Base-by-base conservation (phyloP, 1,139 yeast genomes). In the Meyerozyma sp. region DNA sequence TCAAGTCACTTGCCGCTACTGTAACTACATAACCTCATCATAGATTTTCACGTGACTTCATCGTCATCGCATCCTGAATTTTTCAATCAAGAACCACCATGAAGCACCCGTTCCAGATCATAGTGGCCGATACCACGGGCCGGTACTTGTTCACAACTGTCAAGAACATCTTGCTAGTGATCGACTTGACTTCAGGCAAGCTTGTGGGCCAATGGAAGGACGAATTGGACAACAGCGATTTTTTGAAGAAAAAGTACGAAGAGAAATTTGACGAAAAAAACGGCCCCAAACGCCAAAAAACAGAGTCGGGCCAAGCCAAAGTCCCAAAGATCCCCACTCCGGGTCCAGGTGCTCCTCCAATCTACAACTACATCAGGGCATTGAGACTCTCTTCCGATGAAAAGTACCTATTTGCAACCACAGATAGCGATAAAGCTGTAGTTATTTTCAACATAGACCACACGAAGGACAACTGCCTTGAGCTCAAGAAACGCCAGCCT, bases 371-470 rank as follows among this genome's bases (percentile, higher is more conserved):
- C 51, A 78, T 91, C 42, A 76, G 94, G 58, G 75, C 81, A 20
- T 62, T 89, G 51, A 62, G 65, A 5, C 58, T 88, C 36, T 68
- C 84, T 13, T 52, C 66, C 7, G 73, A 80, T 55, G 88, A 78
- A 27, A 61, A 69, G 40, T 70, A 72, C 53, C 61, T 91, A 36
- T 68, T 87, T 27, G 86, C 82, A 1, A 81, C 88, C 34, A 83
- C 95, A 3, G 96, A 88, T 57, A 84, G 84, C 49, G 94, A 87
- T 57, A 91, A 91, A 62, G 81, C 95, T 2, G 82, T 83, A 11
- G 71, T 83, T n/a, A 73, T 88, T 8, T 82, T 87, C 49, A 56
- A 65, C 37, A 52, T 82, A 21, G 68, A 75, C 46, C 60, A 53
- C 34, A 14, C 49, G 5, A 36, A 46, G 14, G 57, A 51, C 10